Conservation (phyloP, 176 grass and related monocot species). For the Carex parvula region DNA sequence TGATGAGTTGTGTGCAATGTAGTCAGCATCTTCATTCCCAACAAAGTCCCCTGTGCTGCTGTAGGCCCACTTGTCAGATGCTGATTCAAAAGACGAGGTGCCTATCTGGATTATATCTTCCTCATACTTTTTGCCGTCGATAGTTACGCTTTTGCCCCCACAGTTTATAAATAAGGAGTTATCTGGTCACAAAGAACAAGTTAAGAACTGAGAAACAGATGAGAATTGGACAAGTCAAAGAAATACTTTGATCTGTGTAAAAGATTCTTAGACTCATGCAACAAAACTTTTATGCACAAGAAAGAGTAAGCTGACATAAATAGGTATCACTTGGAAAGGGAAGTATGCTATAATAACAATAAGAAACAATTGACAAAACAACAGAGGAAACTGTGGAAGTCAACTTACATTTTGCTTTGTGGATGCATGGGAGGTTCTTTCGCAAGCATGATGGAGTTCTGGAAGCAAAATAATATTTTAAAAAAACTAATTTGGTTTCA, state of each 20-base stretch:
- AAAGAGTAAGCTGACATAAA: neutral
- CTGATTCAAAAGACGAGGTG: conserved; percentile 51
- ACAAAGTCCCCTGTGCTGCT: conserved; percentile 91
- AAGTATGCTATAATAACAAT: neutral
- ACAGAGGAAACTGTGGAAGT: neutral
- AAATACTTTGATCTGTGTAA: neutral
- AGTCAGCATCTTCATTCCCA: conserved; percentile 53
- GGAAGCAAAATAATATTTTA: conserved; percentile 19
- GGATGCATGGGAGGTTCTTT: conserved; percentile 53
- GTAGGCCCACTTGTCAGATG: conserved; percentile 60
- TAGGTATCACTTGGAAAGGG: neutral
- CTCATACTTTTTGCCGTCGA: conserved; percentile 44
- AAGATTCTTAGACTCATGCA: neutral
- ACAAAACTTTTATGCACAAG: neutral
- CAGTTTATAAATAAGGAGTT: conserved; percentile 81
- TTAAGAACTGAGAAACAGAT: neutral
- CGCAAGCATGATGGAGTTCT: conserved; percentile 58
- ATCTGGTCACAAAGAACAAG: conserved; percentile 51
- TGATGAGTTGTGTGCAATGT: conserved; percentile 57
- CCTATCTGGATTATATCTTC: conserved; percentile 68
- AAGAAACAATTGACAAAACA: neutral
- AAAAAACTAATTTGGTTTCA: neutral
- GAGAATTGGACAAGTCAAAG: neutral
- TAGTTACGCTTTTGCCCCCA: conserved; percentile 45
- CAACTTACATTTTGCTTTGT: conserved; percentile 50